Conservation (phyloP, 352 stramenopile genomes). For the Phytophthora ohioensis region DNA sequence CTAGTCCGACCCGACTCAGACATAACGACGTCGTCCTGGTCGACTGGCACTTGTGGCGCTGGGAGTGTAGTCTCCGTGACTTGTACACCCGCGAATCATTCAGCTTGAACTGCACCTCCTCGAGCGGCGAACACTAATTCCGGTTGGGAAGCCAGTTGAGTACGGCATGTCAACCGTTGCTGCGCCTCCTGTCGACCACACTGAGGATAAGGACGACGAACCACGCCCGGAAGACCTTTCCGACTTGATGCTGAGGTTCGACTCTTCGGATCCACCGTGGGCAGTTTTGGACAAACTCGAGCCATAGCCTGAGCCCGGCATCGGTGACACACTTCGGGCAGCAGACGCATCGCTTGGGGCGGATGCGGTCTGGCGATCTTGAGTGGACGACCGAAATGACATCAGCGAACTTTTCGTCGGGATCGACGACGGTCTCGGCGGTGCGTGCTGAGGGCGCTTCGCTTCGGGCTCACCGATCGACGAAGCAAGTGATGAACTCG, state of each 20-base stretch:
- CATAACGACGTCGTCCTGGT: slow-evolving; percentile 5
- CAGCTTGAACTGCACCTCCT: not conserved
- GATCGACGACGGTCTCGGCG: too few species aligned
- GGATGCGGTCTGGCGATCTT: too few species aligned
- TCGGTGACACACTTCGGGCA: too few species aligned
- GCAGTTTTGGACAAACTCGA: too few species aligned
- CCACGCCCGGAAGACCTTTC: not conserved
- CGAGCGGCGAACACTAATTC: not conserved
- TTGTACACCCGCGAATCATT: not conserved
- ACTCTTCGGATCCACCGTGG: not conserved
- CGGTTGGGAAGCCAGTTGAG: not conserved
- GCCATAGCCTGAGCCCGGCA: too few species aligned
- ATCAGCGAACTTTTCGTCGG: too few species aligned
- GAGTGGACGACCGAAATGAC: too few species aligned
- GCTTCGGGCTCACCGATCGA: too few species aligned
- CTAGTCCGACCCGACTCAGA: not conserved
- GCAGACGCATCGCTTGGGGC: too few species aligned
- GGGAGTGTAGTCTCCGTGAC: not conserved
- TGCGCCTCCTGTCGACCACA: not conserved
- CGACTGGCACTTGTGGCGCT: not conserved
- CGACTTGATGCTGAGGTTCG: not conserved
- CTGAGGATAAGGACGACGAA: not conserved
- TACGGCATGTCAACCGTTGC: not conserved
- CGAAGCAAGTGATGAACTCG: too few species aligned
- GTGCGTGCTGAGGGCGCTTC: too few species aligned